Conservation (phyloP, 768 basidiomycete species). For the Phylloporus scabripes region DNA sequence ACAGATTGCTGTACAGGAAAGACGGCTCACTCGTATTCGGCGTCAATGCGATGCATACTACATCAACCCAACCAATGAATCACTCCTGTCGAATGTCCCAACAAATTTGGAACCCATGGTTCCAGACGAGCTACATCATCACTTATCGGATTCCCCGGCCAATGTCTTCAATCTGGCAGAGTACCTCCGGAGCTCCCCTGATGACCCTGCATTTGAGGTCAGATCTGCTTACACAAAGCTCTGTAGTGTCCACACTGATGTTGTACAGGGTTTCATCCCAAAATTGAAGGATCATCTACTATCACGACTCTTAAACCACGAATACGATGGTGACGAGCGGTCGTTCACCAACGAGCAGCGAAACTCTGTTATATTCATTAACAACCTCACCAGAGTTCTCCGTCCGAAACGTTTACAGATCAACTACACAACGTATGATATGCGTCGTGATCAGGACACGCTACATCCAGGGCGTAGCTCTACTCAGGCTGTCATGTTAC, state of each 20-base stretch:
- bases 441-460: neutral
- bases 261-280: neutral
- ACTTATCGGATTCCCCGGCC: too few species aligned
- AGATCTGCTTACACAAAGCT: neutral
- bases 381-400: neutral
- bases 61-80: too few species aligned
- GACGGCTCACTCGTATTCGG: too few species aligned
- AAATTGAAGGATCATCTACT: neutral
- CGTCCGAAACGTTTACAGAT: neutral
- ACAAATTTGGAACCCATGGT: too few species aligned
- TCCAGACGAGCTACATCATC: too few species aligned
- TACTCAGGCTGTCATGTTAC: neutral
- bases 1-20: too few species aligned
- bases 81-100: too few species aligned
- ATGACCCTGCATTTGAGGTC: neutral
- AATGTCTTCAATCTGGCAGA: too few species aligned
- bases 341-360: neutral
- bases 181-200: neutral
- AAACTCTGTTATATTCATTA: neutral
- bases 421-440: neutral
- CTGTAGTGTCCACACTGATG: neutral
- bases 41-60: too few species aligned
- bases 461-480: neutral
- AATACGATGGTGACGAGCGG: neutral
- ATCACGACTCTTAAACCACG: neutral